Evolutionary conservation across 495 filamentous ascomycete genomes (phyloP).

Genomic region (Penicillium desertorum): DNA sequence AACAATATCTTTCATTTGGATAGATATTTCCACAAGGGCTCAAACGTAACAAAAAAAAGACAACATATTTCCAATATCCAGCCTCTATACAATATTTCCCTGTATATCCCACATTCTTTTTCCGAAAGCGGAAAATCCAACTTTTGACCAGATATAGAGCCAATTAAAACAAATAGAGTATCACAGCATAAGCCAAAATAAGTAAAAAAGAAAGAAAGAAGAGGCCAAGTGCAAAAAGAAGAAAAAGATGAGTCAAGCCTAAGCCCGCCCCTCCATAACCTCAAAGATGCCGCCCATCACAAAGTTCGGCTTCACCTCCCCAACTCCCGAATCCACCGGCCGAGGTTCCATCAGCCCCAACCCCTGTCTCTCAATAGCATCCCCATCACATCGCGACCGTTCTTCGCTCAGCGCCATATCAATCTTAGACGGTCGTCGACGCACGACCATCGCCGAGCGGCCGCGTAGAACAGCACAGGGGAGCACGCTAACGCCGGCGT

Average conservation of each 20-base stretch:
- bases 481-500: slow-evolving; percentile 26
- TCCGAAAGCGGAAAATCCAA: slow-evolving; percentile 6
- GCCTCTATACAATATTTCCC: slow-evolving; percentile 6
- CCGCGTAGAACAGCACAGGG: slow-evolving; percentile 35
- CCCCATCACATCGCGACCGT: slow-evolving; percentile 38
- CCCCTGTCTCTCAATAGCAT: slow-evolving; percentile 42
- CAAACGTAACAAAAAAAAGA: background rate
- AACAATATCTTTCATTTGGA: background rate
- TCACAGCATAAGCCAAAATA: background rate
- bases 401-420: slow-evolving; percentile 46
- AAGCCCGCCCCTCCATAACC: slow-evolving; percentile 48
- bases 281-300: slow-evolving; percentile 52
- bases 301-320: slow-evolving; percentile 32
- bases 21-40: background rate
- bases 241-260: slow-evolving; percentile 8
- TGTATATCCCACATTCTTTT: slow-evolving; percentile 5
- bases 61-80: slow-evolving; percentile 10
- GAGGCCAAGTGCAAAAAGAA: too few species aligned
- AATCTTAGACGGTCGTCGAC: slow-evolving; percentile 45
- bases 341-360: slow-evolving; percentile 48
- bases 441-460: slow-evolving; percentile 38
- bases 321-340: slow-evolving; percentile 34
- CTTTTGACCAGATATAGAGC: background rate
- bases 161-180: slow-evolving; percentile 8
- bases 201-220: background rate